Base-by-base conservation (phyloP, 169 alveolate genomes). In the Plasmodium relictum region DNA sequence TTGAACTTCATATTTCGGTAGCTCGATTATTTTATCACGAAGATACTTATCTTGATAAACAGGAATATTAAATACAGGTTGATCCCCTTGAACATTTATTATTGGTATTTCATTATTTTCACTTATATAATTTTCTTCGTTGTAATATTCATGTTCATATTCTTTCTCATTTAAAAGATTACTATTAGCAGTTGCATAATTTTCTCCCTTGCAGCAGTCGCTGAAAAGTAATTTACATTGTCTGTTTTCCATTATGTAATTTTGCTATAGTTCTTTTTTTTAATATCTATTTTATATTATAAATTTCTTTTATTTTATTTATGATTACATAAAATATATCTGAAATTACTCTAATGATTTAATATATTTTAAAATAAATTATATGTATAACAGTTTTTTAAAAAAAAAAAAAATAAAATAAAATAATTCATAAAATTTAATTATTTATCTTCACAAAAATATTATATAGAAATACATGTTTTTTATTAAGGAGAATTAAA, bases 61-160 rank as follows among this genome's bases (percentile, higher is more conserved):
- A 45, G 97, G 97, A 44, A 95, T 95, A 59, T 93, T 92, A 87
- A 95, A 93, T 42, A 95, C 93, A 16, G 97, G 96, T 72, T 95
- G 97, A 80, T 95, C 97, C 42, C 95, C 97, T 66, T 95, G 94
- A 58, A 95, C 78, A 16, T 95, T 61, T 72, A 92, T 95, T 92
- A 78, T 89, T 92, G 76, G 95, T 68, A 22, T 96, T 94, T 88
- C 90, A 58, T 31, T 58, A 69, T 78, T 22, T 92, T 90, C 48
- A 61, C 89, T 73, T 85, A 86, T 80, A 26, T 50, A 52, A 12
- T 37, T 7, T 58, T 56, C 56, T n/a, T 48, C 76, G 39, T 45
- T 69, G 58, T 18, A 20, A 52, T 74, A 65, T 18, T 54, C 50
- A 12, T 80, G 45, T 22, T 65, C 45, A 37, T 73, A 37, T 44